Percentiles rank a stretch among this genome's conserved stretches.
phyloP scores from a whole-genome alignment of 2,329 filamentous ascomycete species.

The Colletotrichum truncatum region DNA sequence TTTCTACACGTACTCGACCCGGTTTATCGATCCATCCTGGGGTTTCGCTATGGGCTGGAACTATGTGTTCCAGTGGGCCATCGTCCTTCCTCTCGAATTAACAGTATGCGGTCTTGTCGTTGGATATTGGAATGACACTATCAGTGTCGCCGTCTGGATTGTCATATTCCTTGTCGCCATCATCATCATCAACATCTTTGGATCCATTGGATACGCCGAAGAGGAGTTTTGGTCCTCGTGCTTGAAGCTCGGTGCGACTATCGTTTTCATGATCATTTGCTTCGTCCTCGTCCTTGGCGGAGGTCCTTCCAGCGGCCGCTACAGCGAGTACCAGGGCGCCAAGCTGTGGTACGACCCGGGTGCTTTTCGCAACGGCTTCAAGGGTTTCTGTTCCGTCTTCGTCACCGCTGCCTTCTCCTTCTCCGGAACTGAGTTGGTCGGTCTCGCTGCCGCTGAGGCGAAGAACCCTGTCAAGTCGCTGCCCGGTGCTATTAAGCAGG shows the following conservation, averaged over 20 bases:
- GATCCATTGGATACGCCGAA: slow-evolving; percentile 61
- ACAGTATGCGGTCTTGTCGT: slow-evolving; percentile 61
- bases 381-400: slow-evolving; percentile 74
- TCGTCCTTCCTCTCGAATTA: slow-evolving; percentile 59
- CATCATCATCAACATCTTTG: slow-evolving; percentile 62
- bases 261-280: slow-evolving; percentile 70
- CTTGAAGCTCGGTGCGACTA: slow-evolving; percentile 64
- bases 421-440: slow-evolving; percentile 74
- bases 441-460: slow-evolving; percentile 75
- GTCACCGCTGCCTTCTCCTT: slow-evolving; percentile 77
- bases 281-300: slow-evolving; percentile 67
- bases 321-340: slow-evolving; percentile 52
- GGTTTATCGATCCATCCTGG: slow-evolving; percentile 71
- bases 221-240: slow-evolving; percentile 66
- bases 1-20: slow-evolving; percentile 69
- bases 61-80: slow-evolving; percentile 59
- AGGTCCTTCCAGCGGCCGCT: slow-evolving; percentile 55
- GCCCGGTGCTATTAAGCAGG: slow-evolving; percentile 83
- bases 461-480: slow-evolving; percentile 74
- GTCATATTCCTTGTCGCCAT: slow-evolving; percentile 60
- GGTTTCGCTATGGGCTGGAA: slow-evolving; percentile 65
- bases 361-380: slow-evolving; percentile 74
- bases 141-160: slow-evolving; percentile 61
- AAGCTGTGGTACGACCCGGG: slow-evolving; percentile 53
- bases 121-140: slow-evolving; percentile 57